Conservation (phyloP, 2,329 filamentous ascomycete genomes). For the Anthostomella pinea region DNA sequence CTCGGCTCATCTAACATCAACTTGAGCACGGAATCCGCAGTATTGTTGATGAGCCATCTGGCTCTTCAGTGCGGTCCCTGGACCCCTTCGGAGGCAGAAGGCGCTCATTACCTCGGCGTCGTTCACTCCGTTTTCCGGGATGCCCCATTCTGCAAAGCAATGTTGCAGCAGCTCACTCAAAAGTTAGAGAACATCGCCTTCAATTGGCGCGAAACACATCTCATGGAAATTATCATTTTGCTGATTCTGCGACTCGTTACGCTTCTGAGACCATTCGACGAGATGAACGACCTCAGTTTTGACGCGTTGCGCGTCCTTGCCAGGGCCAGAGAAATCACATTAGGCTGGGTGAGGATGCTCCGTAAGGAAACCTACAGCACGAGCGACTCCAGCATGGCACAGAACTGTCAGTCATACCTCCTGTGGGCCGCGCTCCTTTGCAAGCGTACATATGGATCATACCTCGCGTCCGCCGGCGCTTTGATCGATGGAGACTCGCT, state of each 20-base stretch:
- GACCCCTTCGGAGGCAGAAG: no score
- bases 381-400: slow-evolving; percentile 35
- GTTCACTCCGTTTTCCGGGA: slow-evolving; percentile 51
- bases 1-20: slow-evolving; percentile 55
- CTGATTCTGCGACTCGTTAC: slow-evolving; percentile 42
- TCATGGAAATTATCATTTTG: slow-evolving; percentile 57
- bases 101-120: slow-evolving; percentile 35
- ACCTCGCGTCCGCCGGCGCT: slow-evolving; percentile 4
- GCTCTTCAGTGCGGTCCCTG: slow-evolving; percentile 57
- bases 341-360: slow-evolving; percentile 49
- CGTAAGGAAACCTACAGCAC: slow-evolving; percentile 42
- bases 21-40: slow-evolving; percentile 53
- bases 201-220: slow-evolving; percentile 58
- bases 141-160: slow-evolving; percentile 43
- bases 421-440: slow-evolving; percentile 57
- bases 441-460: slow-evolving; percentile 34
- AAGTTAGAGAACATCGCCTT: slow-evolving; percentile 43
- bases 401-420: slow-evolving; percentile 41
- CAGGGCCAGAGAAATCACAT: slow-evolving; percentile 40
- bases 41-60: slow-evolving; percentile 49
- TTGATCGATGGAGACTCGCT: slow-evolving; percentile 13
- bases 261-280: slow-evolving; percentile 11
- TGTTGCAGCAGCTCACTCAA: slow-evolving; percentile 44
- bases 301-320: slow-evolving; percentile 36
- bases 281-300: slow-evolving; percentile 1